These are phyloP conservation scores for Grammothele lineata DNA, from an alignment of 768 basidiomycete genomes.

Conservation along the genomic window DNA sequence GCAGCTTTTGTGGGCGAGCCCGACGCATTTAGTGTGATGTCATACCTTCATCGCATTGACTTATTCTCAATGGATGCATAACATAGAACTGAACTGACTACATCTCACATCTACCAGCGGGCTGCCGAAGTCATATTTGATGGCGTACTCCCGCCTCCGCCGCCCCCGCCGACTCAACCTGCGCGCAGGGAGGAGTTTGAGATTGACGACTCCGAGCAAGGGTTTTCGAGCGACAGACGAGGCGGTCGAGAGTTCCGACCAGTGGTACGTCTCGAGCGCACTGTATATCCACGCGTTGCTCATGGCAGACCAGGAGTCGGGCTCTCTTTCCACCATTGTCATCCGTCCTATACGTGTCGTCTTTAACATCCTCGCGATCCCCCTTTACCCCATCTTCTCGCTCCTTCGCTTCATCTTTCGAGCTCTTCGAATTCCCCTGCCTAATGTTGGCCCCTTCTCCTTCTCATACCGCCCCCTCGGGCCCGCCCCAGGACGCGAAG, in stretches of 20 bases:
- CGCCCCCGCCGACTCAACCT: slow-evolving; percentile 13
- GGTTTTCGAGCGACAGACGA: slow-evolving; percentile 16
- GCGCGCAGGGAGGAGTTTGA: slow-evolving; percentile 38
- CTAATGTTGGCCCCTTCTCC: slow-evolving; percentile 38
- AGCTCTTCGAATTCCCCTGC: slow-evolving; percentile 64
- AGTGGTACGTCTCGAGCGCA: slow-evolving; percentile 15
- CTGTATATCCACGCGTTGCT: slow-evolving; percentile 10
- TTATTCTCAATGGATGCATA: no score
- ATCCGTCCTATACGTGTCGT: slow-evolving; percentile 34
- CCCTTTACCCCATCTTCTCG: slow-evolving; percentile 54
- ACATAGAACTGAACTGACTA: no score
- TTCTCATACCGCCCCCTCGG: slow-evolving; percentile 37
- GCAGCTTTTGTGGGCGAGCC: no score
- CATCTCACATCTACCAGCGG: slow-evolving; percentile 33
- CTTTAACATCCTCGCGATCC: slow-evolving; percentile 49
- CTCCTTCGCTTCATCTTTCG: slow-evolving; percentile 65
- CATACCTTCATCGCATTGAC: no score
- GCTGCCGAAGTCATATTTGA: slow-evolving; percentile 62
- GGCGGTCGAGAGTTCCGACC: slow-evolving; percentile 21
- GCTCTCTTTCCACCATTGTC: slow-evolving; percentile 12
- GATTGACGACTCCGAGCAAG: slow-evolving; percentile 48
- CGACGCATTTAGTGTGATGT: no score
- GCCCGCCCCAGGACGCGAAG: slow-evolving; percentile 22
- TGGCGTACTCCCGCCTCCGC: slow-evolving; percentile 16
- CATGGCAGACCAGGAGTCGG: slow-evolving; percentile 14